A percentile compares a stretch with the other conserved stretches of the same genome.
Evolutionary conservation across 1,139 yeast species (phyloP).

Genomic region (Candida neerlandica): DNA sequence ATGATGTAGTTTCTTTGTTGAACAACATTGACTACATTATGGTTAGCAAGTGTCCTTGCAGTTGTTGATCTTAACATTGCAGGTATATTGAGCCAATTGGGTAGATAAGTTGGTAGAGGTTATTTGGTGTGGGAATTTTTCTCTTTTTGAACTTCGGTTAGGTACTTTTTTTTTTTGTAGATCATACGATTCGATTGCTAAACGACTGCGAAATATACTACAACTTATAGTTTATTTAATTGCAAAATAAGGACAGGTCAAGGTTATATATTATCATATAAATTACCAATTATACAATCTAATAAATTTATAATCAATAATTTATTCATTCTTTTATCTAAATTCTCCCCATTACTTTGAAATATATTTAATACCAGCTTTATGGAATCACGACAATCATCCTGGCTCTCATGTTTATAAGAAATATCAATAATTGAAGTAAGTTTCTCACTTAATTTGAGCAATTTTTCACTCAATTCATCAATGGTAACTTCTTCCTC

Average conservation of each 20-base stretch:
- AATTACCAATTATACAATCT: slow-evolving; percentile 30
- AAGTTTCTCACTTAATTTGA: slow-evolving; percentile 2
- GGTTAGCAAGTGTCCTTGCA: neutral
- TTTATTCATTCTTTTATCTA: slow-evolving; percentile 25
- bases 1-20: slow-evolving; percentile 9
- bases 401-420: slow-evolving; percentile 5
- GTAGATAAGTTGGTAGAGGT: neutral
- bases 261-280: slow-evolving; percentile 28
- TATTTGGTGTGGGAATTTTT: neutral
- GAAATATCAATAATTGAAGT: neutral
- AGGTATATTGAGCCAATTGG: neutral
- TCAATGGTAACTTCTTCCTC: slow-evolving; percentile 7
- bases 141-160: neutral
- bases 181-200: neutral
- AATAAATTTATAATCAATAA: slow-evolving; percentile 32
- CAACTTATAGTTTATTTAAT: neutral
- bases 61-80: slow-evolving; percentile 1
- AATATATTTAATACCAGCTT: slow-evolving; percentile 11
- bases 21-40: neutral
- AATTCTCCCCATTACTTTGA: slow-evolving; percentile 7
- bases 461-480: slow-evolving; percentile 8
- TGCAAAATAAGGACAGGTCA: neutral
- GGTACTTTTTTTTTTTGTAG: slow-evolving; percentile 2
- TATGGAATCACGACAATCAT: neutral
- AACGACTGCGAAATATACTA: neutral